Conservation (phyloP, 495 filamentous ascomycete genomes). For the Apodospora peruviana region DNA sequence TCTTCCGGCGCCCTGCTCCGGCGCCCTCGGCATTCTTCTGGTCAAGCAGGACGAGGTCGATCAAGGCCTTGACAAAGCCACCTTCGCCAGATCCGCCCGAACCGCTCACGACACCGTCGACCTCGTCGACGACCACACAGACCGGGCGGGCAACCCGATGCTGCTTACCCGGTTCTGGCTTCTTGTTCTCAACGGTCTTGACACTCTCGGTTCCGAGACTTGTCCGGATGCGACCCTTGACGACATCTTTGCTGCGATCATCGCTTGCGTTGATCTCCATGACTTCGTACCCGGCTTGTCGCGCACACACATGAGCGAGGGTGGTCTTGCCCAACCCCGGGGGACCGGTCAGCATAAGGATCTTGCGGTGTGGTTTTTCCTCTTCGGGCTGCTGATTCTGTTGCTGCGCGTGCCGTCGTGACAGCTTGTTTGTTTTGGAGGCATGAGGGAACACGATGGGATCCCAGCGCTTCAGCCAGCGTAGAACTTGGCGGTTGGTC, state of each 20-base stretch:
- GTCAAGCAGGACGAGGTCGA: slow-evolving; percentile 79
- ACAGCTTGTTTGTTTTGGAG: slow-evolving; percentile 44
- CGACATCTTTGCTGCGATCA: slow-evolving; percentile 69
- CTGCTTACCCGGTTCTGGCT: slow-evolving; percentile 49
- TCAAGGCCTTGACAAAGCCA: slow-evolving; percentile 90
- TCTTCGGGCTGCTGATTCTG: slow-evolving; percentile 41
- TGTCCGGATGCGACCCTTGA: slow-evolving; percentile 82
- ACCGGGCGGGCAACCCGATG: slow-evolving; percentile 77
- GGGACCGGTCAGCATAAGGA: slow-evolving; percentile 82
- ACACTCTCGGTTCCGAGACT: slow-evolving; percentile 89
- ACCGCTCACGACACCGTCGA: slow-evolving; percentile 85
- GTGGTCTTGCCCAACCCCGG: slow-evolving; percentile 96
- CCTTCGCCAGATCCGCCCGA: slow-evolving; percentile 64
- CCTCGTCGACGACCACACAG: slow-evolving; percentile 92
- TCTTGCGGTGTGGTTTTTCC: slow-evolving; percentile 71
- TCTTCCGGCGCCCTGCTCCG: slow-evolving; percentile 29
- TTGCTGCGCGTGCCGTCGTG: slow-evolving; percentile 30
- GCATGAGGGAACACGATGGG: slow-evolving; percentile 80
- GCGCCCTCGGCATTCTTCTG: slow-evolving; percentile 64
- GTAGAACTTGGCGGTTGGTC: slow-evolving; percentile 84
- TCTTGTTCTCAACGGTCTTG: slow-evolving; percentile 67
- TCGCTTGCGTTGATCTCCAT: slow-evolving; percentile 86
- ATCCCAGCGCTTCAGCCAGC: slow-evolving; percentile 94
- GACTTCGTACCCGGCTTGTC: slow-evolving; percentile 91
- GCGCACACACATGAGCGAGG: slow-evolving; percentile 89